Base-by-base conservation (phyloP, 78 protist genomes). In the Polysphondylium violaceum region DNA sequence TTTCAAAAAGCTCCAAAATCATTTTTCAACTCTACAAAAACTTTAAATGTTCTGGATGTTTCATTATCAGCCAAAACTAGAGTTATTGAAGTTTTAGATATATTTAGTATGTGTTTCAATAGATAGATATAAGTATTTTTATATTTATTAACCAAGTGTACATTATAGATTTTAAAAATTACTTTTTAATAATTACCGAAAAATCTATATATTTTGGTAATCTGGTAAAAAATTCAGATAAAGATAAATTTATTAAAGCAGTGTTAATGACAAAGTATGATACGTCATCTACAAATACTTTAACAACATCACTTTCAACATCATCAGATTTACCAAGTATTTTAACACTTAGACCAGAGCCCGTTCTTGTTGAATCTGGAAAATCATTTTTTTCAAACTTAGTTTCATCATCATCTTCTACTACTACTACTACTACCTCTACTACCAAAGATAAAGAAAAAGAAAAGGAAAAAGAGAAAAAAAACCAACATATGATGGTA, bases 81-180 rank as follows among this genome's bases (percentile, higher is more conserved):
- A 58, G 38, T 69, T 29, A 69, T 83, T 43, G 90, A 83, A 58
- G 90, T 83, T 38, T 58, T 83, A 38, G 76, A 83, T 69, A 69
- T 83, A 9, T 83, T 83, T 35, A 33, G 76, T 58, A 51, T 33
- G 61, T 33, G 17, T 43, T 17, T 38, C 1, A 56, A 21, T 74
- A 41, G 2, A 27, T 53, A 19, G 1, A 19, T 8, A 72, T 72
- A 5, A 51, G 11, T 51, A 38, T 68, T 44, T 21, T 50, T 25
- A n/a, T 5, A 8, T 2, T 31, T 44, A 31, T 25, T 31, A 12
- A 17, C 31, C 6, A 6, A 4, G 27, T 5, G 5, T 50, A 50
- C 36, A 27, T 31, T 36, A 38, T 73, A 76, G 86, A 19, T 29
- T 76, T 43, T 38, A 58, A 72, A 83, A 33, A 68, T 43, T 36